Evolutionary conservation across 2,329 filamentous ascomycete genomes (phyloP), one percentile per base, ranked within the genome.

Genomic region (Colletotrichum sansevieriae): DNA sequence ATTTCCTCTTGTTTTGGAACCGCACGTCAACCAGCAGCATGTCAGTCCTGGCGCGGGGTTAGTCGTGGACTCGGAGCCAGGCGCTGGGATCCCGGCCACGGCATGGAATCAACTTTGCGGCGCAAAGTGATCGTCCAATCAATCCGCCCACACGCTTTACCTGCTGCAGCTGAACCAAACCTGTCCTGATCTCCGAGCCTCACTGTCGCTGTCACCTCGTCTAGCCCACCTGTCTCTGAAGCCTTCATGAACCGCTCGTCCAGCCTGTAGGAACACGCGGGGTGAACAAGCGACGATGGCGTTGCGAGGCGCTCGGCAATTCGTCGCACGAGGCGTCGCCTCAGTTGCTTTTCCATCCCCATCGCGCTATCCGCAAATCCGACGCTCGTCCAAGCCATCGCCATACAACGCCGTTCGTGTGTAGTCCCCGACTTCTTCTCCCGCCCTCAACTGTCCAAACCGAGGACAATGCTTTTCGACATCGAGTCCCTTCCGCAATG

Each of bases 321-420:
- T 20, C 39, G 18, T 44, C 25, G 39, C 41, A 51, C 47, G 57
- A 65, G 63, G 57, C 39, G 57, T 55, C 13, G 49, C 33, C n/a
- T 20, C 57, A 37, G 46, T 55, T 47, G 51, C 60, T 43, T 51
- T 33, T 51, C 46, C 44, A 52, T 65, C 7, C 37, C 39, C 47
- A 44, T 25, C 39, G 47, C 35, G 43, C 63, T 61, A 43, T 46
- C 12, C 20, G 63, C 22, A 62, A 9, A 55, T 55, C 29, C 57
- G 47, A 49, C 47, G n/a, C 39, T 55, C 12, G 22, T 49, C 25
- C n/a, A 64, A 49, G 33, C 12, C 39, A 41, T 15, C 25, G 41
- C 15, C 52, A 33, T 15, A 18, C 47, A 54, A 44, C 10, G 8
- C 46, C 46, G 37, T 39, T 49, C 46, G 18, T 49, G 29, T 29